Evolutionary conservation across 164 flowering plant genomes (phyloP), one percentile per base, ranked within the genome.

Genomic region (Annona squamosa): DNA sequence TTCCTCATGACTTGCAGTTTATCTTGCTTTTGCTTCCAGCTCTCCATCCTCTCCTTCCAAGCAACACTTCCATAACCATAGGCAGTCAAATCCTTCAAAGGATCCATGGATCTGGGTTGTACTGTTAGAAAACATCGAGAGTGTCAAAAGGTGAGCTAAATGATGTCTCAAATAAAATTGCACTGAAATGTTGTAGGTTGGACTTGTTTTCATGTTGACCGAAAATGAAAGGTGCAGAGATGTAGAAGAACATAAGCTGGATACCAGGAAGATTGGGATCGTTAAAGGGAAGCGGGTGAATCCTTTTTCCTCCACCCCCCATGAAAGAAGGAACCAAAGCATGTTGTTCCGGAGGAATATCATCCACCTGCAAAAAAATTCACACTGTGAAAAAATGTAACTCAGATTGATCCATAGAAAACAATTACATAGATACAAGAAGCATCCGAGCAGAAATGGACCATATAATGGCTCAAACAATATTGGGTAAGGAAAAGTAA

Each of bases 1-100:
- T 81, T 78, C 68, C 77, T 84, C 83, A 77, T 78, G 68, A 83
- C 73, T 68, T 87, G 89, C 57, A 87, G 68, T 59, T 81, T 87
- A 48, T 86, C 88, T 65, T 88, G 88, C 72, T 77, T 86, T 44
- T 86, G 85, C 74, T 81, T 87, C 90, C 89, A 84, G 74, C n/a
- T 78, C 71, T 86, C 90, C 85, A 87, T 73, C 73, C 89, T 84
- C 77, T 87, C 92, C 80, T 87, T 88, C 92, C 92, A 88, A 69
- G 90, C 90, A 57, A 89, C 85, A 71, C 88, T 87, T 69, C 92
- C 92, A 76, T 87, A 89, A 46, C 93, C 93, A 82, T 89, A 89
- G 43, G 85, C 92, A 76, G 92, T 86, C 73, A 87, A 77, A 75
- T 87, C 93, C 79, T 86, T 89, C 63, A 88, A 83, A 62, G 93